phyloP scores from a whole-genome alignment of 306 rosid species.

The Acacia melanoxylon region DNA sequence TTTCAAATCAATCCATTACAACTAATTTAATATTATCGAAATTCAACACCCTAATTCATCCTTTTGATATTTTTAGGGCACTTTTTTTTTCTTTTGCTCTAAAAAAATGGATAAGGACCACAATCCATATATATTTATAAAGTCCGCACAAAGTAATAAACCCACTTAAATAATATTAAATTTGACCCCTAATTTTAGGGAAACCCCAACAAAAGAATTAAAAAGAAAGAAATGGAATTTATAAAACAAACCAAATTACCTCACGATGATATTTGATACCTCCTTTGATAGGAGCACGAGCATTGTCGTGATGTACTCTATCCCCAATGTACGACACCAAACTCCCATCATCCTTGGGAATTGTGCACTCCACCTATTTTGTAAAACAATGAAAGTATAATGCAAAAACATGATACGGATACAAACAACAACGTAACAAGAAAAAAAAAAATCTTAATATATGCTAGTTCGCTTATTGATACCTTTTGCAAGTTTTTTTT shows the following conservation, averaged over 20 bases:
- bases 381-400: neutral
- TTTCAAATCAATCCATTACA: too few relatives aligned
- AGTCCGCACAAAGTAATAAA: neutral
- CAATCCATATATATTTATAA: neutral
- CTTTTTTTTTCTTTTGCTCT: too few relatives aligned
- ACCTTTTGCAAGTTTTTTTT: too few relatives aligned
- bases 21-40: too few relatives aligned
- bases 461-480: too few relatives aligned
- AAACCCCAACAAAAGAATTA: neutral
- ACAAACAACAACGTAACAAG: too few relatives aligned
- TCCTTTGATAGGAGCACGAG: conserved; percentile 80
- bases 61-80: too few relatives aligned
- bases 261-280: conserved; percentile 72
- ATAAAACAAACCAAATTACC: conserved; percentile 23
- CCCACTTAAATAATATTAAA: neutral
- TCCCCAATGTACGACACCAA: conserved; percentile 60
- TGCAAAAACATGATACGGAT: neutral
- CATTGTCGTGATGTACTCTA: conserved; percentile 70
- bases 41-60: too few relatives aligned
- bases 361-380: conserved; percentile 69
- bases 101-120: neutral
- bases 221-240: neutral
- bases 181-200: neutral
- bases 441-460: too few relatives aligned
- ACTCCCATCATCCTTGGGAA: conserved; percentile 73